Evolutionary conservation across 306 rosid genomes (phyloP), one percentile per base, ranked within the genome.

Genomic region (Vigna reflexopilosa): DNA sequence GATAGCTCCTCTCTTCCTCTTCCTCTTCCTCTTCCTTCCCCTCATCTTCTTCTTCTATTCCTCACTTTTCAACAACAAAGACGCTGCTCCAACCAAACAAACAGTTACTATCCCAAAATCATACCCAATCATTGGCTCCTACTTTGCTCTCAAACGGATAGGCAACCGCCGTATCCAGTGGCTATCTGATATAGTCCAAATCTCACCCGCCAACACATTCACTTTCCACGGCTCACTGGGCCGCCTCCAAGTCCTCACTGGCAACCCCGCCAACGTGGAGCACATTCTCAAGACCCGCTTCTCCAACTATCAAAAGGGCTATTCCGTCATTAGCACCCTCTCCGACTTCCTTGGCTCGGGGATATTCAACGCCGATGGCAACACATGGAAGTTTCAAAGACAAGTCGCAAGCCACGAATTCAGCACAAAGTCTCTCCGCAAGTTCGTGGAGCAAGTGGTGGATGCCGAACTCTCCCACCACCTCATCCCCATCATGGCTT

Each of bases 221-320:
- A 66, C 56, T 4, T 28, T 92, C 78, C 75, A 65, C 78, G 77
- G 70, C 5, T 45, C 44, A 16, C 24, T 72, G 9, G 86, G 81
- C 77, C 28, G 9, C 1, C 74, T 28, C n/a, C 30, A 58, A 30
- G 40, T 89, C 56, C 0, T 88, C 57, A 90, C 96, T 9, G 93
- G 70, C 30, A 86, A 88, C 79, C 95, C 97, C 9, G 63, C 84
- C 67, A 88, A 68, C 2, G 96, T 93, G 0, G 86, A 87, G 3
- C 91, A 91, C 81, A 88, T 93, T 22, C 95, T 93, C 82, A 90
- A 90, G 81, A 84, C 83, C 72, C 70, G 70, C 15, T 91, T 91
- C 80, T 55, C 80, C 10, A 69, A 24, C 59, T 93, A 90, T 78
- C 70, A 58, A 13, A 93, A 93, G 11, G 92, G 97, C 17, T 1